phyloP scores from a whole-genome alignment of 352 stramenopile species.

The Phytophthora idaei region DNA sequence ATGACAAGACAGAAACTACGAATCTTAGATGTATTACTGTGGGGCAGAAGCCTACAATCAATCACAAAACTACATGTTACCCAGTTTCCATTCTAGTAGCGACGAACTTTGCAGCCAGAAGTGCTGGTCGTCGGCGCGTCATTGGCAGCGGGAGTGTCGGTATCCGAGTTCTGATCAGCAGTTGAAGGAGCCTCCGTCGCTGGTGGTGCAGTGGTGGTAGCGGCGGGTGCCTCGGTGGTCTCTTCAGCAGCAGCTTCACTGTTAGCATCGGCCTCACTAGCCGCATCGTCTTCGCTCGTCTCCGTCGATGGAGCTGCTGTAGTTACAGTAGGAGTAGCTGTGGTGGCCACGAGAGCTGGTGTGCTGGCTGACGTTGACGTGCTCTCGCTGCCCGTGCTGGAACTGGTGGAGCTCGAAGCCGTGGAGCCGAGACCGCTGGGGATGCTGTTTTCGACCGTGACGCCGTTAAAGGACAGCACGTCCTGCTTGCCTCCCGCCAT shows the following conservation, averaged over 20 bases:
- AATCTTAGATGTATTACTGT: slow-evolving; percentile 9
- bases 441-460: slow-evolving; percentile 55
- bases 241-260: slow-evolving; percentile 1
- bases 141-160: slow-evolving; percentile 7
- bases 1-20: slow-evolving; percentile 16
- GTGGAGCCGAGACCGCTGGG: slow-evolving; percentile 35
- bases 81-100: slow-evolving; percentile 25
- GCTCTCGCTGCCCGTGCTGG: slow-evolving; percentile 14
- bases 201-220: slow-evolving; percentile 9
- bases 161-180: slow-evolving; percentile 3
- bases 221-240: slow-evolving; percentile 9
- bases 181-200: slow-evolving; percentile 3
- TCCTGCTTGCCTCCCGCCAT: slow-evolving; percentile 56
- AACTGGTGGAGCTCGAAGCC: slow-evolving; percentile 16
- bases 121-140: slow-evolving; percentile 30
- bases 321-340: slow-evolving; percentile 18
- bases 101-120: slow-evolving; percentile 40
- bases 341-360: slow-evolving; percentile 13
- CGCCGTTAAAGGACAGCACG: slow-evolving; percentile 71
- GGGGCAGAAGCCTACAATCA: slow-evolving; percentile 2
- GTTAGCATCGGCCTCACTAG: neutral
- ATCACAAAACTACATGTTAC: slow-evolving; percentile 13
- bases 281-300: neutral
- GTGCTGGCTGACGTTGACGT: slow-evolving; percentile 24
- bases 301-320: slow-evolving; percentile 14